Conservation (phyloP, 1,139 yeast genomes). For the Candida albicans region DNA sequence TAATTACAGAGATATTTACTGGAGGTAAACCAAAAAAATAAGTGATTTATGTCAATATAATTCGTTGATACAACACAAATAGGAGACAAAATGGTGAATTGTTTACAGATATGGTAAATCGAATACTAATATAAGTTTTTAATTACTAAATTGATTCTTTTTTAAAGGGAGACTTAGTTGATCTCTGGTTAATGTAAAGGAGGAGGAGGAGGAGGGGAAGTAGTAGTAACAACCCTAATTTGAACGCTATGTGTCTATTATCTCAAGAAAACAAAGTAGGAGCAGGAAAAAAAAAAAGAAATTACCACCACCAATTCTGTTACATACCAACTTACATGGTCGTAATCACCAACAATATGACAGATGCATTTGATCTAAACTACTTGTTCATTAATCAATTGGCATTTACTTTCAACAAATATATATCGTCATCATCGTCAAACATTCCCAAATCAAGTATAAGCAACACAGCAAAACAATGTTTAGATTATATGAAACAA, state of each 20-base stretch:
- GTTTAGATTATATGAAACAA: slow-evolving; percentile 21
- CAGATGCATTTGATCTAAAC: slow-evolving; percentile 10
- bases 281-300: not conserved
- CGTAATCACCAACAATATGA: not conserved
- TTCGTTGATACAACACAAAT: too few species aligned
- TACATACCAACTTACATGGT: not conserved
- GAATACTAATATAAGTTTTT: too few species aligned
- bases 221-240: too few species aligned
- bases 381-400: slow-evolving; percentile 15
- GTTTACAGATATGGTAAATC: too few species aligned
- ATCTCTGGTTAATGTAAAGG: too few species aligned
- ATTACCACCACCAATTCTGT: not conserved
- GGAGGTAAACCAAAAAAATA: not conserved
- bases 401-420: slow-evolving; percentile 16
- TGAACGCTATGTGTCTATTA: too few species aligned
- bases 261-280: too few species aligned
- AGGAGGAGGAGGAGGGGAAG: too few species aligned
- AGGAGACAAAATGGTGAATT: too few species aligned
- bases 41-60: not conserved
- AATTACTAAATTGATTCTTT: too few species aligned
- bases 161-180: too few species aligned
- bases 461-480: slow-evolving; percentile 6
- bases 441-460: slow-evolving; percentile 1
- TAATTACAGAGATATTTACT: slow-evolving; percentile 11
- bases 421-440: slow-evolving; percentile 5